phyloP scores from a whole-genome alignment of 2,329 filamentous ascomycete species.

The Colletotrichum sojae region DNA sequence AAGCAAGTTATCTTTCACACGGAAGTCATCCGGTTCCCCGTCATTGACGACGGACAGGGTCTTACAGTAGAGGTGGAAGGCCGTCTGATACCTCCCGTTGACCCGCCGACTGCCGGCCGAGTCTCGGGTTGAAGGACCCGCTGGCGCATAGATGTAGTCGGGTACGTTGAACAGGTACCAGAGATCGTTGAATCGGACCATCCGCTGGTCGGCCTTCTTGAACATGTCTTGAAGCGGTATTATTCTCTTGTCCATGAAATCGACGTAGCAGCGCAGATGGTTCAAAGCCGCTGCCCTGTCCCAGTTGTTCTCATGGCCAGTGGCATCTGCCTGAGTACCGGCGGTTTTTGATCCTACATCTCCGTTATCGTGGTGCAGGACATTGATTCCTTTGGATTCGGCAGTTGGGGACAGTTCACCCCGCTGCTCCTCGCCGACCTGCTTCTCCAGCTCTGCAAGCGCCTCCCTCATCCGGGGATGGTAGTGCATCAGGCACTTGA shows the following conservation, averaged over 20 bases:
- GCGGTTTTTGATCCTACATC: no score
- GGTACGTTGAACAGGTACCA: neutral
- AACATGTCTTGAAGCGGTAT: neutral
- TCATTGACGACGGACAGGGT: no score
- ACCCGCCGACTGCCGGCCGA: no score
- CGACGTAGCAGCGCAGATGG: neutral
- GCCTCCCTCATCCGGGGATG: neutral
- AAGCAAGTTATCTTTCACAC: neutral
- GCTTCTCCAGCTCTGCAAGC: neutral
- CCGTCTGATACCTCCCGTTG: neutral
- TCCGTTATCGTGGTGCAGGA: no score
- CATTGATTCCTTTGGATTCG: no score
- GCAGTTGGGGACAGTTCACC: no score
- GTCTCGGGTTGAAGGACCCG: neutral
- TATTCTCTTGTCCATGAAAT: neutral
- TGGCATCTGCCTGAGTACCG: no score
- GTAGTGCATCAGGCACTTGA: neutral
- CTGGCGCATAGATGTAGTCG: neutral
- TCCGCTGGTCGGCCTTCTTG: neutral
- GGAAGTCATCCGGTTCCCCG: neutral
- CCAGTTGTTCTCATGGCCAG: no score
- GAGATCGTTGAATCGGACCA: neutral
- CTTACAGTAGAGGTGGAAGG: neutral
- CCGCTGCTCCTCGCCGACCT: neutral
- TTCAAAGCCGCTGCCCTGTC: neutral